Percentiles rank a stretch among this genome's conserved stretches.
Evolutionary conservation across 2,329 filamentous ascomycete genomes (phyloP).

Genomic region (Neopestalotiopsis clavispora): DNA sequence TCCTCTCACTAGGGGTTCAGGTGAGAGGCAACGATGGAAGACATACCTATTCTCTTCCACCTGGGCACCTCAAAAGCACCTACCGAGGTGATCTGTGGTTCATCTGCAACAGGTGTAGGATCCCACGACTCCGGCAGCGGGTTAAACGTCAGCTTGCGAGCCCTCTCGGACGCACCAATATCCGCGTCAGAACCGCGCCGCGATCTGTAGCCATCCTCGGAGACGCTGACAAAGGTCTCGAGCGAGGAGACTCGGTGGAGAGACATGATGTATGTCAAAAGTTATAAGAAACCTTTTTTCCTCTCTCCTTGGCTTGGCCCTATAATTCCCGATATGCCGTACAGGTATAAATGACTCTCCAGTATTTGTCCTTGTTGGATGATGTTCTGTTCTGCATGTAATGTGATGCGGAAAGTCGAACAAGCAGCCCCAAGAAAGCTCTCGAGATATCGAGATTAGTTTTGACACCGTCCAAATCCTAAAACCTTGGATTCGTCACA

Average conservation of each 20-base stretch:
- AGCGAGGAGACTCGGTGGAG: conserved; percentile 57
- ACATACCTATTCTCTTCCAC: conserved; percentile 59
- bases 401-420: no score
- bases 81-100: conserved; percentile 46
- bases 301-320: neutral
- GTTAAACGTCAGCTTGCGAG: conserved; percentile 58
- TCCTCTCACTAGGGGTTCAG: neutral
- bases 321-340: neutral
- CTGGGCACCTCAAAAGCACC: conserved; percentile 58
- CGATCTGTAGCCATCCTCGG: conserved; percentile 40
- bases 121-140: conserved; percentile 59
- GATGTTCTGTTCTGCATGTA: no score
- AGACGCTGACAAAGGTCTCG: conserved; percentile 53
- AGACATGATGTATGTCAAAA: conserved; percentile 46
- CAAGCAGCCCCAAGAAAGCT: neutral
- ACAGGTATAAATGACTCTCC: neutral
- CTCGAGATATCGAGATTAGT: neutral
- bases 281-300: neutral
- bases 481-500: neutral
- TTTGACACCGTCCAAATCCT: neutral
- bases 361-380: neutral
- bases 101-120: conserved; percentile 43
- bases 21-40: conserved; percentile 19
- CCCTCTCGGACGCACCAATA: conserved; percentile 53
- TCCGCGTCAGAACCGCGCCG: conserved; percentile 41